Conservation (phyloP, 75 land plant genomes). For the Cupressus sempervirens region DNA sequence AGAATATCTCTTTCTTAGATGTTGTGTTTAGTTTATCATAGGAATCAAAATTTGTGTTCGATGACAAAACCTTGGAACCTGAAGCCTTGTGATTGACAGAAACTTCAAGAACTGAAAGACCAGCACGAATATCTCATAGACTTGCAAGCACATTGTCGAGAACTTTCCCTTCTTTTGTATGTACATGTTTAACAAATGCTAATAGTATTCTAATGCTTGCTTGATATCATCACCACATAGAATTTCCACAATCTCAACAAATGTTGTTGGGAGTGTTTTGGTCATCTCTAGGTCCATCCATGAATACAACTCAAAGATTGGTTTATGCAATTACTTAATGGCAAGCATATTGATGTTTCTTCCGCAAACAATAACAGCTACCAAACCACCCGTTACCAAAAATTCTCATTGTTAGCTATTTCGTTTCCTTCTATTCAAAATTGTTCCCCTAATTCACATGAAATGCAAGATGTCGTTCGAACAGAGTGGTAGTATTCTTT, state of each 20-base stretch:
- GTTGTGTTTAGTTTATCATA: neutral
- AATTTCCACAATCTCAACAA: conserved; percentile 53
- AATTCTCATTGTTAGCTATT: no score
- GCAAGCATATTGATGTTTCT: no score
- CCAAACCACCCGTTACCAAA: no score
- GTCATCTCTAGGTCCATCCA: conserved; percentile 62
- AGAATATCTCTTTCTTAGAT: conserved; percentile 8
- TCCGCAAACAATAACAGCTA: no score
- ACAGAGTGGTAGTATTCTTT: no score
- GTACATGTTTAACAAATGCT: conserved; percentile 71
- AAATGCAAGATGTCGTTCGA: no score
- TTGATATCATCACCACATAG: conserved; percentile 49
- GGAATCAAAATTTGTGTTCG: neutral
- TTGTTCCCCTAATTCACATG: no score
- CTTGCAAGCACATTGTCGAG: conserved; percentile 35
- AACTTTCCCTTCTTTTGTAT: conserved; percentile 49
- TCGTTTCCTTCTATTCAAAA: no score
- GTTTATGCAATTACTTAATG: no score
- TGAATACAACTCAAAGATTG: no score
- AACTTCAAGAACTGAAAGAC: conserved; percentile 52
- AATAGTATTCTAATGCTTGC: conserved; percentile 69
- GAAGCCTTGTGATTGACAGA: conserved; percentile 25
- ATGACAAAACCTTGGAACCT: conserved; percentile 17
- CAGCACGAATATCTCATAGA: conserved; percentile 46
- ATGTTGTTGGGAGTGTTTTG: conserved; percentile 71